Base-by-base conservation (phyloP, 345 rosid species). In the Dipteronia sinensis region DNA sequence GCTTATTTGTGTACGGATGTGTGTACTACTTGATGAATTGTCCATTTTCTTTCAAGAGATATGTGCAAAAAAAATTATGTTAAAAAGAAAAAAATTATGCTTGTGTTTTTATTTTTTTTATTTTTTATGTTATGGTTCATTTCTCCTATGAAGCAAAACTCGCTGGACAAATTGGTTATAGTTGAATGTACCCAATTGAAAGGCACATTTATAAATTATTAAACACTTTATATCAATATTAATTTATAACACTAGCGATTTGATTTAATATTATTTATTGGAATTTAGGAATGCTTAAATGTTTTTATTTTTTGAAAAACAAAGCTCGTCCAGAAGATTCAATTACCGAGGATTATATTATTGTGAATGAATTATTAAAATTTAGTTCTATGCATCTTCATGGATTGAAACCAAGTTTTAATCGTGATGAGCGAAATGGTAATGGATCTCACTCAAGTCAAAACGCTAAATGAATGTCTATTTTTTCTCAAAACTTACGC, bases 131-230 rank as follows among this genome's bases (percentile, higher is more conserved):
- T 3, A 10, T 46, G 2, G 34, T 80, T 1, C 72, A 80, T 10
- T 69, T 80, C 1, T 40, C 53, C 1, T 2, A 6, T 19, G 67
- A 75, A 25, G 46, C 56, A 0, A 29, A 0, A 9, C 3, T 76
- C 2, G 10, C 0, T 7, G 27, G 72, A 1, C 76, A 46, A 2
- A 7, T 49, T 0, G 13, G 46, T 10, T 80, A 20, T 62, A 70
- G 15, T 1, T 74, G 82, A 70, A 74, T 79, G 63, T 74, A 53
- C 13, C 47, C 34, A 0, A 23, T 65, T 44, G 65, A 79, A 34
- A 53, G 64, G 65, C 61, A 27, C 2, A 16, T 2, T 40, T 40
- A 9, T 53, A 31, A 3, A 31, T 31, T 31, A 31, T 31, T 31
- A 31, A 31, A 31, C 34, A 31, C 31, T 31, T 31, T 53, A 0